Evolutionary conservation across 2,329 filamentous ascomycete species (phyloP).

Genomic region (Cadophora sp.): DNA sequence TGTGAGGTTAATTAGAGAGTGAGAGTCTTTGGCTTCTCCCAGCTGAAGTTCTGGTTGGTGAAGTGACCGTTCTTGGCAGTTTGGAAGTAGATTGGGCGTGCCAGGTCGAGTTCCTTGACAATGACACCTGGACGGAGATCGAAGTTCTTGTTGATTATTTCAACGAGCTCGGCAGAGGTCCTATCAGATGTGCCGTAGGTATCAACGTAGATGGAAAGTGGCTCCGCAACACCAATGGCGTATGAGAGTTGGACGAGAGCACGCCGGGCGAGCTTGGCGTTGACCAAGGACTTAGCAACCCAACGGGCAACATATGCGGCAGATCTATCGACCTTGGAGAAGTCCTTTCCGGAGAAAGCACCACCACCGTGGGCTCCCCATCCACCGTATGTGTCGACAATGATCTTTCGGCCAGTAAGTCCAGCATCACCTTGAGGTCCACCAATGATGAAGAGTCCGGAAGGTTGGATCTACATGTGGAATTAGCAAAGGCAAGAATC

Average conservation of each 20-base stretch:
- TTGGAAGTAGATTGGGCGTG: conserved; percentile 96
- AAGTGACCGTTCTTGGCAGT: conserved; percentile 99
- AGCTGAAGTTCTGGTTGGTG: conserved; percentile 96
- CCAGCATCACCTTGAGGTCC: conserved; percentile 98
- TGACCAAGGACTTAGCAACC: conserved; percentile 98
- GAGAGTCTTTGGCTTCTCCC: conserved; percentile 97
- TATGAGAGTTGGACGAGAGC: conserved; percentile 98
- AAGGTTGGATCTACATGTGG: conserved; percentile 80
- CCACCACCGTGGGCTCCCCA: conserved; percentile 99
- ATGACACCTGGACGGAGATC: conserved; percentile 98
- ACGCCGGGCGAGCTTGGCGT: conserved; percentile 87
- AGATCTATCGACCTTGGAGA: conserved; percentile 99
- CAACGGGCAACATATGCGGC: conserved; percentile 97
- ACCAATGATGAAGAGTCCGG: conserved; percentile 98
- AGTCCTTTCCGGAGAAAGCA: conserved; percentile 99
- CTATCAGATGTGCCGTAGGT: conserved; percentile 93
- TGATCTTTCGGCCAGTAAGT: conserved; percentile 98
- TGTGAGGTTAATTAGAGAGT: conserved; percentile 71
- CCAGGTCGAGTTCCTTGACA: conserved; percentile 89
- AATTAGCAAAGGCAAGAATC: conserved; percentile 8
- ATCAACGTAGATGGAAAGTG: conserved; percentile 97
- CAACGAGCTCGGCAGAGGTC: conserved; percentile 89
- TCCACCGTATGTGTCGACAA: conserved; percentile 97
- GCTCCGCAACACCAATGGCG: conserved; percentile 98
- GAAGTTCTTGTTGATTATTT: conserved; percentile 96